Percentiles rank a stretch among this genome's conserved stretches.
Evolutionary conservation across 2,329 filamentous ascomycete genomes (phyloP).

Genomic region (Sporothrix brunneoviolacea): DNA sequence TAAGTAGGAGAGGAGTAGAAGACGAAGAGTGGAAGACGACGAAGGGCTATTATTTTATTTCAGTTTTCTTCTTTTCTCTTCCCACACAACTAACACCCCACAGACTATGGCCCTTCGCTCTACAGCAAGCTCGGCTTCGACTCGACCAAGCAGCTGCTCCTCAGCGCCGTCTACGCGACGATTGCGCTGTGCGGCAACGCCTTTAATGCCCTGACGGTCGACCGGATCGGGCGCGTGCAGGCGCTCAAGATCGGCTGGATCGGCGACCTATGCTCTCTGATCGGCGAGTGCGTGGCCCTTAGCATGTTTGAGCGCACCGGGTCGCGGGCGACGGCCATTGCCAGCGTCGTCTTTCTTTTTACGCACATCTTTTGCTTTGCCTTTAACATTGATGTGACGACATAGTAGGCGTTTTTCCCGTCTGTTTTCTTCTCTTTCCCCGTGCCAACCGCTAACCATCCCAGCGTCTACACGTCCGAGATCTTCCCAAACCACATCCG

Average conservation of each 20-base stretch:
- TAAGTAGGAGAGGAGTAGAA: too few species aligned
- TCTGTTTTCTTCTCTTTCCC: too few species aligned
- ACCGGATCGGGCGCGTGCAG: background rate
- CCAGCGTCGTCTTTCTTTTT: slow-evolving; percentile 2
- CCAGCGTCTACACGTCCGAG: slow-evolving; percentile 39
- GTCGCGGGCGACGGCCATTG: background rate
- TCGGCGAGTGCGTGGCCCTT: background rate
- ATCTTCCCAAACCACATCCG: slow-evolving; percentile 46
- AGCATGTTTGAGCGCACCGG: background rate
- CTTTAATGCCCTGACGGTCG: background rate
- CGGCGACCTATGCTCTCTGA: background rate
- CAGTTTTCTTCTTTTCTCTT: too few species aligned
- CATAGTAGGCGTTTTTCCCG: background rate
- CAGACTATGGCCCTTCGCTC: background rate
- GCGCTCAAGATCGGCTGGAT: slow-evolving; percentile 4
- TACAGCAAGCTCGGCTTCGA: slow-evolving; percentile 1
- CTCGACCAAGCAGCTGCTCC: background rate
- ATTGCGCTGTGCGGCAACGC: slow-evolving; percentile 2
- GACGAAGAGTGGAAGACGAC: too few species aligned
- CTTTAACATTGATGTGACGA: slow-evolving; percentile 1
- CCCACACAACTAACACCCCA: too few species aligned
- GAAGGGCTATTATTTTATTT: too few species aligned
- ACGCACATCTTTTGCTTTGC: slow-evolving; percentile 1
- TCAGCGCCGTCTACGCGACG: background rate
- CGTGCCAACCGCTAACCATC: too few species aligned